Evolutionary conservation across 2,329 filamentous ascomycete species (phyloP).

Genomic region (Epichloe scottii): DNA sequence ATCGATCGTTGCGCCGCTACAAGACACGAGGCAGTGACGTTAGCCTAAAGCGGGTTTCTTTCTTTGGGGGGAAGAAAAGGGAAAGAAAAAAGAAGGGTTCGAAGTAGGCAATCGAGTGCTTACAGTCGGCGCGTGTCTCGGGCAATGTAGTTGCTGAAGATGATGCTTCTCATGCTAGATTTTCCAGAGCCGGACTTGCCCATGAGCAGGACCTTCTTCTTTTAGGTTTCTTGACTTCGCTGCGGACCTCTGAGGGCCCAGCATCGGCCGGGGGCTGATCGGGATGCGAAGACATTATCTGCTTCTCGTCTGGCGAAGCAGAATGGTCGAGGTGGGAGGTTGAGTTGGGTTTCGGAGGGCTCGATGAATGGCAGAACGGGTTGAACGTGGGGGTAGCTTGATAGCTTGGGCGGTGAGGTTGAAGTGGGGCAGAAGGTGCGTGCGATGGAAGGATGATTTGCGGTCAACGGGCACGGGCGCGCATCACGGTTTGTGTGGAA

Average conservation of each 20-base stretch:
- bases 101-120: conserved; percentile 13
- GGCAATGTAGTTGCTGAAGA: conserved; percentile 97
- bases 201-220: conserved; percentile 81
- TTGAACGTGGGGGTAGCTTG: conserved; percentile 1
- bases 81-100: background rate
- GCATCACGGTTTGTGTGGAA: background rate
- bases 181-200: conserved; percentile 96
- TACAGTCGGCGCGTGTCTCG: conserved; percentile 80
- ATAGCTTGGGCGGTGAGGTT: conserved; percentile 1
- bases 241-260: conserved; percentile 24
- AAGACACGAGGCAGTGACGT: too few relatives aligned
- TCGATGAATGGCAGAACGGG: background rate
- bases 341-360: background rate
- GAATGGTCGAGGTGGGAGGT: background rate
- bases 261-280: background rate
- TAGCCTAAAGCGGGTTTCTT: background rate
- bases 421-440: background rate
- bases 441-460: background rate
- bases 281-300: conserved; percentile 7
- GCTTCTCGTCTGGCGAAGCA: background rate
- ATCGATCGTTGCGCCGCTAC: conserved; percentile 82
- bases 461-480: background rate
- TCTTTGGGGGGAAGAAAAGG: background rate
- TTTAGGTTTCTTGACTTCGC: conserved; percentile 57
- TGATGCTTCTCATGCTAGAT: conserved; percentile 96